phyloP scores from a whole-genome alignment of 129 eudicot species.

The Flaveria ramosissima region DNA sequence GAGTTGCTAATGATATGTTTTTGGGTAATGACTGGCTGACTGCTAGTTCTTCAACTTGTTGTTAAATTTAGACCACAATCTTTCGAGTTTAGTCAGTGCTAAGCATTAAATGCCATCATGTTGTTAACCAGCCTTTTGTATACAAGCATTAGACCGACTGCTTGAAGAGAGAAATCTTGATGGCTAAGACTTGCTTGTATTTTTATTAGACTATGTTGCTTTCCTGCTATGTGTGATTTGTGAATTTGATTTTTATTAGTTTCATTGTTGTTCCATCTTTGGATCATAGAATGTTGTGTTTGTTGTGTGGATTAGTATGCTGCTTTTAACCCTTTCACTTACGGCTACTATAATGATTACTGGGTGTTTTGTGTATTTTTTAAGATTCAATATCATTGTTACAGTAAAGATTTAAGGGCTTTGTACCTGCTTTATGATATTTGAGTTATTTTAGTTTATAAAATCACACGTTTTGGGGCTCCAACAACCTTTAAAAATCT shows the following conservation, averaged over 20 bases:
- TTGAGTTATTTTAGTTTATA: background rate
- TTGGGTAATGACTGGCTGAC: conserved; percentile 21
- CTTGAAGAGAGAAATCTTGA: background rate
- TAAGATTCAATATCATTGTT: background rate
- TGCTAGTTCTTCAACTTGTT: background rate
- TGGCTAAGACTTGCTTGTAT: background rate
- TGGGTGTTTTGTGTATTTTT: background rate
- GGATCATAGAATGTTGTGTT: conserved; percentile 13
- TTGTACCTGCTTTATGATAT: background rate
- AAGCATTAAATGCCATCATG: background rate
- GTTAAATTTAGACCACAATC: background rate
- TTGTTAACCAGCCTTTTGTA: conserved; percentile 4
- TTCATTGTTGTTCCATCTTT: background rate
- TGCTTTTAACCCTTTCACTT: background rate
- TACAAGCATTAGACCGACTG: background rate
- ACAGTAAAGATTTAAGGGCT: background rate
- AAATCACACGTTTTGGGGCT: background rate
- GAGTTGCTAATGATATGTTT: conserved; percentile 22
- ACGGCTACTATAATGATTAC: background rate
- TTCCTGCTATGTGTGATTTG: background rate
- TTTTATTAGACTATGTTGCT: background rate
- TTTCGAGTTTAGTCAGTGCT: background rate
- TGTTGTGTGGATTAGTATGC: background rate
- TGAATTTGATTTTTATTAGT: background rate
- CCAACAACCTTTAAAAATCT: background rate